These are phyloP conservation scores for Vachellia pachyceras DNA, from an alignment of 306 rosid species.

Conservation along the genomic window DNA sequence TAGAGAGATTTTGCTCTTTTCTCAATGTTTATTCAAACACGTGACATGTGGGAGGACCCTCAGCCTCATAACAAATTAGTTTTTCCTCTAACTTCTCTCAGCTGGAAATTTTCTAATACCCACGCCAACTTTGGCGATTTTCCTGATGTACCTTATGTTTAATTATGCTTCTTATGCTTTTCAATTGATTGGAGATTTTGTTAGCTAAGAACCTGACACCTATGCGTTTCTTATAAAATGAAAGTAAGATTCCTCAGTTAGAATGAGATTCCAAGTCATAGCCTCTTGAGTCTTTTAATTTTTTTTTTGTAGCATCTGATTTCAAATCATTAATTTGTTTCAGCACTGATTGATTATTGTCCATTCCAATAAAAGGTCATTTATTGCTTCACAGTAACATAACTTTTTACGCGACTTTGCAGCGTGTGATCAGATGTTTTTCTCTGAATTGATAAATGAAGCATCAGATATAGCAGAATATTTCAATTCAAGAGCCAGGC, in stretches of 20 bases:
- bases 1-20: too few species aligned
- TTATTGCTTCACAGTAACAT: constrained; percentile 11
- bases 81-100: neutral
- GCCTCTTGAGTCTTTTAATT: neutral
- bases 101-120: neutral
- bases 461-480: constrained; percentile 72
- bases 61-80: too few species aligned
- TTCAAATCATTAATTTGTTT: neutral
- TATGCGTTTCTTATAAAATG: neutral
- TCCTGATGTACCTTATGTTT: neutral
- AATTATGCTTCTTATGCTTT: constrained; percentile 5
- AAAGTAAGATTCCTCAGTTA: neutral
- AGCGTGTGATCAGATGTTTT: constrained; percentile 81
- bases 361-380: neutral
- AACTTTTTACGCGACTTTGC: constrained; percentile 33
- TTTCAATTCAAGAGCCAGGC: constrained; percentile 76
- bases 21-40: too few species aligned
- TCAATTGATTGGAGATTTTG: constrained; percentile 18
- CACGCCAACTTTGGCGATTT: neutral
- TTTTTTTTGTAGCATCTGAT: neutral
- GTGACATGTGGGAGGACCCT: too few species aligned
- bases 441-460: constrained; percentile 86
- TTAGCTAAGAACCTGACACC: constrained; percentile 9
- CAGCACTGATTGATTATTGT: neutral
- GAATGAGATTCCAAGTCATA: neutral